phyloP scores from a whole-genome alignment of 148 eudicot species.

The Fagopyrum homotropicum region DNA sequence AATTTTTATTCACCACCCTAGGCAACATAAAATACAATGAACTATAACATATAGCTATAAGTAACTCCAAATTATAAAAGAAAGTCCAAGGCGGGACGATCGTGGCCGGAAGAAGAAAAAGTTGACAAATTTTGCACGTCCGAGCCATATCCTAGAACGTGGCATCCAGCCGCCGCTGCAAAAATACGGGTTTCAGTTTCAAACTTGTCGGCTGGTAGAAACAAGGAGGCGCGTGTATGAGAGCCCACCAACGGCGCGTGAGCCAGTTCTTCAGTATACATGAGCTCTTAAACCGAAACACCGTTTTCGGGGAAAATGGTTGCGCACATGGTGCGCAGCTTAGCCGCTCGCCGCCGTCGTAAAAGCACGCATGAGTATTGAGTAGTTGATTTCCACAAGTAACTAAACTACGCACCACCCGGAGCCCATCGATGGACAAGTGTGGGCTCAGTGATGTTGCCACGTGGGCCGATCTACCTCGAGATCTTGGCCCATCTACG shows the following conservation, averaged over 20 bases:
- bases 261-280: background rate
- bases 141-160: background rate
- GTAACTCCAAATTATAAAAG: background rate
- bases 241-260: background rate
- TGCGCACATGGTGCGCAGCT: slow-evolving; percentile 2
- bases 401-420: background rate
- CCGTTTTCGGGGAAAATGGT: background rate
- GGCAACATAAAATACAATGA: background rate
- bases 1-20: no score
- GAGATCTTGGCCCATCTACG: background rate
- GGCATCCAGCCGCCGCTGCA: background rate
- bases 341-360: background rate
- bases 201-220: background rate
- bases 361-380: background rate
- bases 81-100: background rate
- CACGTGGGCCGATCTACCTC: background rate
- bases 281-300: no score
- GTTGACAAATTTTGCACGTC: background rate
- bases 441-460: background rate
- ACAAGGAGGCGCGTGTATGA: background rate
- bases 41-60: no score
- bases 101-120: background rate
- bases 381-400: background rate
- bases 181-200: background rate
- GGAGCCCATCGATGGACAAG: background rate